Base-by-base conservation (phyloP, 306 rosid species). In the Luffa aegyptiaca region DNA sequence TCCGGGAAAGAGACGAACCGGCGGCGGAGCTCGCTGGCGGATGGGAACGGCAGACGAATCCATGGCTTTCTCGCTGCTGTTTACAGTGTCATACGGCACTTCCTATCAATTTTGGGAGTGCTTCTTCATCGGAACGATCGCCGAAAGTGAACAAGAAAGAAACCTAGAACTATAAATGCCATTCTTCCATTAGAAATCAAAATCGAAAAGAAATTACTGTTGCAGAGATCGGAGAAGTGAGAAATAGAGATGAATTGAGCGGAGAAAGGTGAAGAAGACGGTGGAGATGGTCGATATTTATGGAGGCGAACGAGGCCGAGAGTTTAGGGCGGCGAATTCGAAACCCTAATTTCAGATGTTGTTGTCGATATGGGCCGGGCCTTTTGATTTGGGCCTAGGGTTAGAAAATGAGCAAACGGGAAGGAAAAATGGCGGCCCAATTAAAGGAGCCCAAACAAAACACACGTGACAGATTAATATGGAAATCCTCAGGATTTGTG, bases 11-110 rank as follows among this genome's bases (percentile, higher is more conserved):
- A 75, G 44, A 82, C 83, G 86, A 63, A 72, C 61, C 83, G 45
- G 16, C 39, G 14, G 5, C 39, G 53, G 1, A 0, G 20, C 21
- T 4, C 4, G 76, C 36, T 49, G 83, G 88, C 3, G 88, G 91
- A 84, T 87, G 90, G 83, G 78, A 83, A 26, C 35, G 21, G 1
- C 26, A 57, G 6, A 0, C 16, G 65, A 57, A 17, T 53, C 53
- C 14, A 7, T 12, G 68, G 44, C 75, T 13, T 13, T 14, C 70
- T 61, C 86, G 84, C 88, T 84, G 91, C 87, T 70, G 83, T 84
- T 88, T 91, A 26, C 53, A 81, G 94, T 94, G 96, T 92, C 98
- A 90, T 90, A 94, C 96, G 96, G 94, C 97, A 92, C 97, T 92
- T 94, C 98, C 97, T 92, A 92, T 90, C 97, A 81, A 80, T 83